Percentiles rank a stretch among this genome's conserved stretches.
These are phyloP conservation scores for Diplotaxis tenuifolia DNA, from an alignment of 345 rosid species.

Conservation along the genomic window DNA sequence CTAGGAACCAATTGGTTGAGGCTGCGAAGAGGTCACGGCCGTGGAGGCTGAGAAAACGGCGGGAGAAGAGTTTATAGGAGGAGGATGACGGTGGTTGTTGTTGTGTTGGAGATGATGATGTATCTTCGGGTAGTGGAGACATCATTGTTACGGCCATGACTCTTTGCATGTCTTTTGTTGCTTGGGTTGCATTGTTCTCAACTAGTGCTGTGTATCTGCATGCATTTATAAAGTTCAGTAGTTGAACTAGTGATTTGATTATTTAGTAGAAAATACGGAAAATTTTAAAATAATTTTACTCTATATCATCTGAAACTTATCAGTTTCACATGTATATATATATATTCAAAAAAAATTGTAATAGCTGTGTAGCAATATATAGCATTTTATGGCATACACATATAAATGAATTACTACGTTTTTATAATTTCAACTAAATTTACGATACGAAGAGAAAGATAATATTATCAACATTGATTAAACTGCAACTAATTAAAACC, in stretches of 20 bases:
- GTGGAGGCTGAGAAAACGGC: slow-evolving; percentile 56
- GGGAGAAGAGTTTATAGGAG: slow-evolving; percentile 53
- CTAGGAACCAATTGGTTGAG: slow-evolving; percentile 59
- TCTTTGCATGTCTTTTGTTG: slow-evolving; percentile 65
- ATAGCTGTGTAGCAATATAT: background rate
- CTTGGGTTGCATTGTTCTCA: slow-evolving; percentile 60
- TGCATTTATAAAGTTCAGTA: background rate
- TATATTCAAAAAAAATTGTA: background rate
- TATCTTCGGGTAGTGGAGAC: slow-evolving; percentile 47
- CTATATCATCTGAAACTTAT: background rate
- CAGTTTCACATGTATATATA: background rate
- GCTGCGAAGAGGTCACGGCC: slow-evolving; percentile 67
- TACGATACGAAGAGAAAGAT: background rate
- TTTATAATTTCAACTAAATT: background rate
- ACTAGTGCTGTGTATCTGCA: slow-evolving; percentile 75
- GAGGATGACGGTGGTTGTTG: slow-evolving; percentile 35
- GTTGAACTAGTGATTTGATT: background rate
- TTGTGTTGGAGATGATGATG: background rate
- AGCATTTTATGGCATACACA: background rate
- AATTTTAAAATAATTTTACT: background rate
- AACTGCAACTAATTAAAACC: background rate
- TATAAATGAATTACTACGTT: background rate
- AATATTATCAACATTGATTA: background rate
- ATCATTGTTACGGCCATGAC: slow-evolving; percentile 50
- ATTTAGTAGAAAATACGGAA: background rate